Evolutionary conservation across 1,284 basidiomycete species (phyloP).

Genomic region (Naganishia cerealis): DNA sequence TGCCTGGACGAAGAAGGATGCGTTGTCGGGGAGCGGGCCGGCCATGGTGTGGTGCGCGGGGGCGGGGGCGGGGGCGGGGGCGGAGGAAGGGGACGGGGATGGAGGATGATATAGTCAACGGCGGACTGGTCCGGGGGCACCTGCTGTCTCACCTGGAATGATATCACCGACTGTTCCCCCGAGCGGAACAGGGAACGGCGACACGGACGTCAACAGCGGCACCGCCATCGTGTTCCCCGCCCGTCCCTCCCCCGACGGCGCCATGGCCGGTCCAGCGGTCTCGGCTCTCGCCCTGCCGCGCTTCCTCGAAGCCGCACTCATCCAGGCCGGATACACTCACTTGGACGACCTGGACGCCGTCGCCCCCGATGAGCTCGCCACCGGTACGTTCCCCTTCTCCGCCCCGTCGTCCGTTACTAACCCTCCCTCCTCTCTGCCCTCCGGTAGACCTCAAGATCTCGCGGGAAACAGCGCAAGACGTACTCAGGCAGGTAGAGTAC

Average conservation of each 20-base stretch:
- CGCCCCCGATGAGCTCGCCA: constrained; percentile 39
- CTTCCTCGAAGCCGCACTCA: constrained; percentile 42
- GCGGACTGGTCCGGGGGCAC: not conserved
- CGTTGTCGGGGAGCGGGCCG: not conserved
- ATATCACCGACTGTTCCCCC: not conserved
- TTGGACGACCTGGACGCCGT: constrained; percentile 40
- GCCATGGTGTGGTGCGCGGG: not conserved
- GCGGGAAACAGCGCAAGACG: constrained; percentile 40
- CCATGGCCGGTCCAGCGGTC: constrained; percentile 2
- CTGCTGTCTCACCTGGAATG: not conserved
- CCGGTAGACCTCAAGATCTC: constrained; percentile 43
- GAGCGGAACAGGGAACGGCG: not conserved
- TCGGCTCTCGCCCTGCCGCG: constrained; percentile 16
- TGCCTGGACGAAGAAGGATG: constrained; percentile 76
- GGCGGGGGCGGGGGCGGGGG: not conserved
- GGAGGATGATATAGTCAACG: not conserved
- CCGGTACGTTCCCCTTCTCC: constrained; percentile 38
- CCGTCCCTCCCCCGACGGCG: not conserved
- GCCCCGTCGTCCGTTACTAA: not conserved
- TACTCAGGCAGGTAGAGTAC: constrained; percentile 38
- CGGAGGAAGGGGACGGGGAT: not conserved
- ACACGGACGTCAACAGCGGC: not conserved
- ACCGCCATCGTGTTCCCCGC: not conserved
- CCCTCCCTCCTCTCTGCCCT: constrained; percentile 13
- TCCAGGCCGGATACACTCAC: constrained; percentile 44